These are phyloP conservation scores for Centella asiatica DNA, from an alignment of 129 eudicot genomes.

Conservation along the genomic window DNA sequence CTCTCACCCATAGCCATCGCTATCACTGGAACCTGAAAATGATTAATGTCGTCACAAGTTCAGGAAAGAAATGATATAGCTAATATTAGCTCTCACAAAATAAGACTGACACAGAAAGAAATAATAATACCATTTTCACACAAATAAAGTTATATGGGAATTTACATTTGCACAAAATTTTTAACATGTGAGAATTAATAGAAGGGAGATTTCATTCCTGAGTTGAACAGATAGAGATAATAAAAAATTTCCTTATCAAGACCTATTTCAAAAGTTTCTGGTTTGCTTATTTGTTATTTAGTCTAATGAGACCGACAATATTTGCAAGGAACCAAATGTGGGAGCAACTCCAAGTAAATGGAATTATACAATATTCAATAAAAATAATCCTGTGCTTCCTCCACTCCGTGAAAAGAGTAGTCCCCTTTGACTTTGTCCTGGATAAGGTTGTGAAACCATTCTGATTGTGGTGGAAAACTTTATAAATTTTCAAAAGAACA, in stretches of 20 bases:
- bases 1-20: conserved; percentile 98
- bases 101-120: background rate
- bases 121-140: background rate
- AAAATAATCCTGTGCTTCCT: too few relatives aligned
- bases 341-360: background rate
- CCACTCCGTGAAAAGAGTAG: too few relatives aligned
- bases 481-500: too few relatives aligned
- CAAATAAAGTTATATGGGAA: background rate
- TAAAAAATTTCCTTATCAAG: too few relatives aligned
- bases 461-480: too few relatives aligned
- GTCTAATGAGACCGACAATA: background rate
- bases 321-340: background rate
- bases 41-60: background rate
- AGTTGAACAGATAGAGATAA: background rate
- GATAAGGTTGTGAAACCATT: too few relatives aligned
- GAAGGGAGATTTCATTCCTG: too few relatives aligned
- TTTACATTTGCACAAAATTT: background rate
- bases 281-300: too few relatives aligned
- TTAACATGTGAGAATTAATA: background rate
- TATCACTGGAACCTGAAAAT: conserved; percentile 80
- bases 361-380: too few relatives aligned
- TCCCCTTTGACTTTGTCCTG: too few relatives aligned
- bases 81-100: background rate
- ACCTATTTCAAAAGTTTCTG: too few relatives aligned
- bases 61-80: background rate